These are phyloP conservation scores for Hirsutella rhossiliensis DNA, from an alignment of 2,329 filamentous ascomycete genomes.

Conservation along the genomic window DNA sequence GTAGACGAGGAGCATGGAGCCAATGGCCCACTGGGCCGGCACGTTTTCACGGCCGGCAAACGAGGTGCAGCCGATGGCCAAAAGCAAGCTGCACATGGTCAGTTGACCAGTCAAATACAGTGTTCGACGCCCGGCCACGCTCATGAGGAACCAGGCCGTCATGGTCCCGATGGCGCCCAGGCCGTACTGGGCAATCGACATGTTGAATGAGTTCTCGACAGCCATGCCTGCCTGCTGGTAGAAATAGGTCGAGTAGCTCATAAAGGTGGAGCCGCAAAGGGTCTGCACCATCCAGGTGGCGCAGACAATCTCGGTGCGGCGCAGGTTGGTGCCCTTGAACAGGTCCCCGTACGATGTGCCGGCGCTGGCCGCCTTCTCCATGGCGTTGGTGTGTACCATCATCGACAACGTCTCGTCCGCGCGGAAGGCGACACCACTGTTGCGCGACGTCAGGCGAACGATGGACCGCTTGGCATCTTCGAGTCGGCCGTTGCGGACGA, in stretches of 20 bases:
- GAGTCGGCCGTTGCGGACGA: slow-evolving; percentile 26
- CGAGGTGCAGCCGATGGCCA: slow-evolving; percentile 42
- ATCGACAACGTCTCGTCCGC: slow-evolving; percentile 33
- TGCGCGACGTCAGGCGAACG: slow-evolving; percentile 26
- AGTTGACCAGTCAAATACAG: slow-evolving; percentile 35
- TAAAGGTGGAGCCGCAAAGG: slow-evolving; percentile 28
- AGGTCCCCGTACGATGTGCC: slow-evolving; percentile 33
- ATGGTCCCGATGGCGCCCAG: slow-evolving; percentile 33
- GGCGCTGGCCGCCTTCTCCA: slow-evolving; percentile 26
- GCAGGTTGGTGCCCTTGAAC: slow-evolving; percentile 32
- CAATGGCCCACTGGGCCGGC: slow-evolving; percentile 34
- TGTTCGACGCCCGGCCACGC: slow-evolving; percentile 29
- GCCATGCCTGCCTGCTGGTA: slow-evolving; percentile 30
- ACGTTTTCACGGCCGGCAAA: slow-evolving; percentile 31
- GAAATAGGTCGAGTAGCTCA: slow-evolving; percentile 47
- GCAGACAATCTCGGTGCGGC: slow-evolving; percentile 32
- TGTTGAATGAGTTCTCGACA: slow-evolving; percentile 23
- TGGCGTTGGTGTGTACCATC: slow-evolving; percentile 38
- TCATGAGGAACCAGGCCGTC: slow-evolving; percentile 31
- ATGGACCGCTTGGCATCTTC: slow-evolving; percentile 27
- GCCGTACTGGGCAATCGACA: slow-evolving; percentile 28
- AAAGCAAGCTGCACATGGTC: slow-evolving; percentile 29
- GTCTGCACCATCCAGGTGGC: slow-evolving; percentile 31
- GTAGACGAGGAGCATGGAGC: slow-evolving; percentile 30
- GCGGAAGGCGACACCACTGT: slow-evolving; percentile 19